A percentile compares a stretch with the other conserved stretches of the same genome.
Evolutionary conservation across 2,329 filamentous ascomycete species (phyloP).

Genomic region (Talaromyces albobiverticillius): DNA sequence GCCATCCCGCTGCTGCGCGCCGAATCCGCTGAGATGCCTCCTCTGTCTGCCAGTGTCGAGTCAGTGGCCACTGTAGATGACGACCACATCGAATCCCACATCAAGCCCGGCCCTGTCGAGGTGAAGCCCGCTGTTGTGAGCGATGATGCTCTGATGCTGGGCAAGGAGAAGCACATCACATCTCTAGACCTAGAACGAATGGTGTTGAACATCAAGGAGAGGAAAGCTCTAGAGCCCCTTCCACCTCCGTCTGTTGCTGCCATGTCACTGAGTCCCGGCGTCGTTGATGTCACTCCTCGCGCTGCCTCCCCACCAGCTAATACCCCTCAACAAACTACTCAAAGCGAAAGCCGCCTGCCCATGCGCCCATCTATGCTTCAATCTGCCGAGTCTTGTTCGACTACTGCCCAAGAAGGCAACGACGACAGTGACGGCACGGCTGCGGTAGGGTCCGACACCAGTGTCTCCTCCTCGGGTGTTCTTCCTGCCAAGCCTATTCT

Average conservation of each 20-base stretch:
- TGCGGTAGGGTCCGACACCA: slow-evolving; percentile 57
- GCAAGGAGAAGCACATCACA: slow-evolving; percentile 84
- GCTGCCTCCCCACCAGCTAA: slow-evolving; percentile 37
- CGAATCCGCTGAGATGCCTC: slow-evolving; percentile 57
- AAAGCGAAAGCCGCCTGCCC: slow-evolving; percentile 15
- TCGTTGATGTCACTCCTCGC: slow-evolving; percentile 43
- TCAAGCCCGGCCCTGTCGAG: slow-evolving; percentile 64
- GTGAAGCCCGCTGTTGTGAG: slow-evolving; percentile 55
- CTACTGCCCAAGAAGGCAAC: slow-evolving; percentile 45
- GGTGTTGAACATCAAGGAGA: slow-evolving; percentile 86
- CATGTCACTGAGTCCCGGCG: slow-evolving; percentile 21
- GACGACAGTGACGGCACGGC: slow-evolving; percentile 46
- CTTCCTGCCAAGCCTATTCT: slow-evolving; percentile 45
- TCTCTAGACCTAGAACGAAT: slow-evolving; percentile 90
- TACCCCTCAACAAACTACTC: slow-evolving; percentile 5
- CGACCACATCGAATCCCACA: slow-evolving; percentile 51
- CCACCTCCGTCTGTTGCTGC: slow-evolving; percentile 40
- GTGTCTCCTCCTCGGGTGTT: slow-evolving; percentile 54
- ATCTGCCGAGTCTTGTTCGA: slow-evolving; percentile 53
- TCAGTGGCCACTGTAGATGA: slow-evolving; percentile 66
- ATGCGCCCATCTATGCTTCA: slow-evolving; percentile 30
- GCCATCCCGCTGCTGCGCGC: slow-evolving; percentile 48
- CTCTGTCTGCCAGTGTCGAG: slow-evolving; percentile 74
- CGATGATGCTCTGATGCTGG: slow-evolving; percentile 64
- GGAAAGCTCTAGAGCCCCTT: slow-evolving; percentile 63